phyloP scores from a whole-genome alignment of 371 early-diverging fungal genomes.

The Zopfochytrium polystomum region DNA sequence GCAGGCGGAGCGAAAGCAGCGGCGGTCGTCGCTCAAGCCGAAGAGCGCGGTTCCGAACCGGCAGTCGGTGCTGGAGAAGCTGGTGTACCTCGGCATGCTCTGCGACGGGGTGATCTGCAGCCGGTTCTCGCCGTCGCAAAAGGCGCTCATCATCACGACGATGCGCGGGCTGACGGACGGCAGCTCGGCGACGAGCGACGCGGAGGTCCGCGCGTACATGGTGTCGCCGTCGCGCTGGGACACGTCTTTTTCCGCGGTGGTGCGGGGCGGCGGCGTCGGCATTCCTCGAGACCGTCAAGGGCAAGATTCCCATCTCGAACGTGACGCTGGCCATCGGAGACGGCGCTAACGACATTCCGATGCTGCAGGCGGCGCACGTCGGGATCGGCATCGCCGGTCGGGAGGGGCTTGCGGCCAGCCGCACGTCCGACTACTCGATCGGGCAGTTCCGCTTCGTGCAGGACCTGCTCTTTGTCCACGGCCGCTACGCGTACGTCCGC shows the following conservation, averaged over 20 bases:
- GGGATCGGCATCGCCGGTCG: slow-evolving; percentile 93
- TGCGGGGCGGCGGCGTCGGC: no score
- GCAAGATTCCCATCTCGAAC: no score
- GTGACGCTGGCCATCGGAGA: no score
- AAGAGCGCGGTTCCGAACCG: no score
- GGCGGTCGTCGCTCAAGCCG: no score
- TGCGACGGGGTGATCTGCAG: slow-evolving; percentile 94
- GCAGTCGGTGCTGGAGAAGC: slow-evolving; percentile 37
- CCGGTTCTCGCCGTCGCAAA: slow-evolving; percentile 98
- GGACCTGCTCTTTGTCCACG: slow-evolving; percentile 88
- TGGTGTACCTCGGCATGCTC: slow-evolving; percentile 66
- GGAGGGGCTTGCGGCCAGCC: slow-evolving; percentile 97
- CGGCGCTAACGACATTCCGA: slow-evolving; percentile 98
- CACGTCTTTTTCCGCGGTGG: slow-evolving; percentile 81
- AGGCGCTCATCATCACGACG: slow-evolving; percentile 92
- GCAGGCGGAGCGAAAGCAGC: no score
- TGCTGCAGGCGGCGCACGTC: slow-evolving; percentile 97
- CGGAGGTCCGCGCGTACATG: no score
- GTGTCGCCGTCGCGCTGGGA: no score
- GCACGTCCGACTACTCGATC: slow-evolving; percentile 95
- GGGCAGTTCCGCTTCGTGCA: slow-evolving; percentile 88
- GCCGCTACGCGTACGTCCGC: slow-evolving; percentile 90
- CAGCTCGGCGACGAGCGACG: neutral
- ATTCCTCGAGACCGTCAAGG: no score
- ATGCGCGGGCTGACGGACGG: slow-evolving; percentile 69